These are phyloP conservation scores for Tilletia setariae DNA, from an alignment of 1,284 basidiomycete genomes.

Conservation along the genomic window DNA sequence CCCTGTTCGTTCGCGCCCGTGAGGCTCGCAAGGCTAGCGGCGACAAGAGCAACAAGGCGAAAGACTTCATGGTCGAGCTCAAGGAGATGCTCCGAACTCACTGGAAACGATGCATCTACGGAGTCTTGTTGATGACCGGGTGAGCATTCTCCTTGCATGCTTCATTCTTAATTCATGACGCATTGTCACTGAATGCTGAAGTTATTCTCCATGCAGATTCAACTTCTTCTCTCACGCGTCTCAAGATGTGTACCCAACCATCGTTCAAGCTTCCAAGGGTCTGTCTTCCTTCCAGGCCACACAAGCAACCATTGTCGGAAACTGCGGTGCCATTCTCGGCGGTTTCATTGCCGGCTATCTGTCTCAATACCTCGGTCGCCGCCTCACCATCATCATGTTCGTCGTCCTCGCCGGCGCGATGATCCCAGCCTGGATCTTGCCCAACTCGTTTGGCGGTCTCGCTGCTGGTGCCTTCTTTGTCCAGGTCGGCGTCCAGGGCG, in stretches of 20 bases:
- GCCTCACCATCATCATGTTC: conserved; percentile 75
- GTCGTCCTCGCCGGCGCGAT: conserved; percentile 37
- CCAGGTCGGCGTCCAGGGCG: conserved; percentile 56
- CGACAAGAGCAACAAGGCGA: conserved; percentile 56
- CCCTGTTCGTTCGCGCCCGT: conserved; percentile 63
- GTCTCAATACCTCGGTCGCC: conserved; percentile 81
- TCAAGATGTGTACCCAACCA: conserved; percentile 55
- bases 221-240: conserved; percentile 90
- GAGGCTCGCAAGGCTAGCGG: conserved; percentile 58
- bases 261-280: conserved; percentile 43
- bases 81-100: conserved; percentile 74
- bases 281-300: conserved; percentile 63
- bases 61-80: conserved; percentile 69
- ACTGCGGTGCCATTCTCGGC: conserved; percentile 72
- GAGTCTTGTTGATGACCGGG: conserved; percentile 59
- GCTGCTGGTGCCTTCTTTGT: conserved; percentile 59
- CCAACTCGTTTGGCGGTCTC: conserved; percentile 52
- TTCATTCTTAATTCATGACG: background rate
- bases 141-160: background rate
- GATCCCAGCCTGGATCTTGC: conserved; percentile 56
- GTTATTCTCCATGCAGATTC: conserved; percentile 58
- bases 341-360: conserved; percentile 72
- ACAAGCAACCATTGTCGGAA: conserved; percentile 85
- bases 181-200: background rate
- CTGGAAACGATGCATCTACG: conserved; percentile 83